Evolutionary conservation across 495 filamentous ascomycete species (phyloP).

Genomic region (Aspergillus panamensis): DNA sequence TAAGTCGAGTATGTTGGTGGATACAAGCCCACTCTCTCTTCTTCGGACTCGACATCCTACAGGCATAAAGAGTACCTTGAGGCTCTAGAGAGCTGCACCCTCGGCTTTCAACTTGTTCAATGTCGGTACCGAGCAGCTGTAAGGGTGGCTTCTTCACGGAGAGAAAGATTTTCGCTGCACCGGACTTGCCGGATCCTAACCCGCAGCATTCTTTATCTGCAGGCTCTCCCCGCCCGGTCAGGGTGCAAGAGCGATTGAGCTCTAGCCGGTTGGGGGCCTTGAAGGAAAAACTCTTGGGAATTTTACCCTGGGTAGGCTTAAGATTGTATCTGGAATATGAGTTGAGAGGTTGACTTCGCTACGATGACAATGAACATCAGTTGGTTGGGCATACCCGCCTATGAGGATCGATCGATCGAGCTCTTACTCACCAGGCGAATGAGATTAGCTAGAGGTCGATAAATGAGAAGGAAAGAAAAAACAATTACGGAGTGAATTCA

Average conservation of each 20-base stretch:
- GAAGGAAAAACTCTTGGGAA: too few relatives aligned
- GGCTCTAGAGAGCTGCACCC: slow-evolving; percentile 5
- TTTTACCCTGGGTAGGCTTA: too few relatives aligned
- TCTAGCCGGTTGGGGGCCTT: too few relatives aligned
- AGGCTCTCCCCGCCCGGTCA: background rate
- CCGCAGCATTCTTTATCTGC: slow-evolving; percentile 21
- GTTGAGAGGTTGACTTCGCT: too few relatives aligned
- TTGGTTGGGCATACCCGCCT: too few relatives aligned
- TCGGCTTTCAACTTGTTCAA: background rate
- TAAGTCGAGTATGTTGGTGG: slow-evolving; percentile 3
- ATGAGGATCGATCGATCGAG: too few relatives aligned
- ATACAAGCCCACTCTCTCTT: background rate
- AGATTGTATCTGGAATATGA: too few relatives aligned
- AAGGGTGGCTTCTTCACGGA: slow-evolving; percentile 11
- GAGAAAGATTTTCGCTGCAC: slow-evolving; percentile 10
- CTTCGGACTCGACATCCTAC: background rate
- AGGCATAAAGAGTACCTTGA: background rate
- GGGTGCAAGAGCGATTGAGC: background rate
- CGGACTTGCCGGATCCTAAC: background rate
- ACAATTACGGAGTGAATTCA: background rate
- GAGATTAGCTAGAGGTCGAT: background rate
- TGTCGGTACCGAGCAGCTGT: slow-evolving; percentile 1
- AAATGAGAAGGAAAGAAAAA: background rate
- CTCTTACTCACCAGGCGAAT: too few relatives aligned
- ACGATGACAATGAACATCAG: too few relatives aligned